phyloP scores from a whole-genome alignment of 768 basidiomycete species.

The Coprinopsis sp. region DNA sequence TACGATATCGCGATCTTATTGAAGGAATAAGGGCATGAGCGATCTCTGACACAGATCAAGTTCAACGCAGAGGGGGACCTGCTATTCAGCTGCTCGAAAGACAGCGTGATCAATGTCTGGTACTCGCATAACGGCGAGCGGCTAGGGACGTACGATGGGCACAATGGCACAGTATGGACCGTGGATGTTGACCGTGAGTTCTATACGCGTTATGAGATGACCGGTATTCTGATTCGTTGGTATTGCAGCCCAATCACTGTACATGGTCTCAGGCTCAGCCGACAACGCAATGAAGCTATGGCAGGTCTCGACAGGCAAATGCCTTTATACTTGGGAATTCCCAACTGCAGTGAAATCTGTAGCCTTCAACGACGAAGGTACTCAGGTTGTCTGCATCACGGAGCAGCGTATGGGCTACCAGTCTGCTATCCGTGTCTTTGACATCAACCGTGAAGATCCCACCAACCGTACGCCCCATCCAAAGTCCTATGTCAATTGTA shows the following conservation, averaged over 20 bases:
- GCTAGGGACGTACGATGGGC: conserved; percentile 91
- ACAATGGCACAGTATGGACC: conserved; percentile 97
- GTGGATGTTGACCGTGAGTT: conserved; percentile 90
- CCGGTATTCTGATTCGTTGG: not conserved
- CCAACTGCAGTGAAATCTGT: conserved; percentile 97
- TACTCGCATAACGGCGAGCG: conserved; percentile 96
- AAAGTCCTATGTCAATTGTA: not conserved
- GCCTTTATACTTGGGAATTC: conserved; percentile 95
- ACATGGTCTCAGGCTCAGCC: conserved; percentile 86
- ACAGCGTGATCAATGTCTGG: conserved; percentile 94
- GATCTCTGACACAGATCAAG: conserved; percentile 95
- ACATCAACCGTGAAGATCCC: conserved; percentile 79
- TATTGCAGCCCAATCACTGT: conserved; percentile 66
- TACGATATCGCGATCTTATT: conserved; percentile 9
- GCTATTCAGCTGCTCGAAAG: conserved; percentile 94
- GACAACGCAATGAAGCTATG: conserved; percentile 92
- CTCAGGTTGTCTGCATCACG: conserved; percentile 85
- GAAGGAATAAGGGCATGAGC: conserved; percentile 78
- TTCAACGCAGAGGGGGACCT: conserved; percentile 97
- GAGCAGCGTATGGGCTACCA: conserved; percentile 96
- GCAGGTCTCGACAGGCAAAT: conserved; percentile 86
- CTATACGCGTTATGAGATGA: conserved; percentile 6
- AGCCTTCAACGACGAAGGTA: conserved; percentile 82
- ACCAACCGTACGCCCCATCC: conserved; percentile 61
- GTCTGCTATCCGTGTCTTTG: conserved; percentile 87